Evolutionary conservation across 768 basidiomycete species (phyloP).

Genomic region (Serendipita sp.): DNA sequence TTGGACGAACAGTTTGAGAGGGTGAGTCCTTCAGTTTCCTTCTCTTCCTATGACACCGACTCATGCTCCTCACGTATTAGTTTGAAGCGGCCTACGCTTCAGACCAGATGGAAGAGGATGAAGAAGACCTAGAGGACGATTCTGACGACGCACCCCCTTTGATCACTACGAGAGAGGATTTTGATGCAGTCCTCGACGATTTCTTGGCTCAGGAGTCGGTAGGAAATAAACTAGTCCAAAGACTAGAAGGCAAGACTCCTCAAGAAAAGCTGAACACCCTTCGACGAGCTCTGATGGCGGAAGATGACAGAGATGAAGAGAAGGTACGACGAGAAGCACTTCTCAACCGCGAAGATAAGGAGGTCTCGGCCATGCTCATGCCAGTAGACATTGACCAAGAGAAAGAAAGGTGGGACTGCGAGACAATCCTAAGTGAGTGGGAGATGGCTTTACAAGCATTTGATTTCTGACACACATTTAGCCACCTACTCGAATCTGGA

Average conservation of each 20-base stretch:
- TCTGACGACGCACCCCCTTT: slow-evolving; percentile 51
- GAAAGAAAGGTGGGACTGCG: slow-evolving; percentile 76
- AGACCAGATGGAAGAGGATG: slow-evolving; percentile 37
- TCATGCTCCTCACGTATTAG: slow-evolving; percentile 27
- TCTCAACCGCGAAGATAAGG: slow-evolving; percentile 22
- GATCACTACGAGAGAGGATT: slow-evolving; percentile 73
- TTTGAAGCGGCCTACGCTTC: slow-evolving; percentile 66
- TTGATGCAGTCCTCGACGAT: slow-evolving; percentile 80
- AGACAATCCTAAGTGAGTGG: slow-evolving; percentile 78
- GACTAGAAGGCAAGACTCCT: slow-evolving; percentile 55
- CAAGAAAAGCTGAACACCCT: slow-evolving; percentile 68
- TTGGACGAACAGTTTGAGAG: slow-evolving; percentile 91
- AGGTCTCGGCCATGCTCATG: slow-evolving; percentile 26
- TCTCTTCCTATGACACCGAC: neutral
- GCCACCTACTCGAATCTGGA: slow-evolving; percentile 95
- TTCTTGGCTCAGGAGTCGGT: slow-evolving; percentile 88
- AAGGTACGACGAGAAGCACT: slow-evolving; percentile 27
- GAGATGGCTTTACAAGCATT: neutral
- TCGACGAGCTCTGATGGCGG: slow-evolving; percentile 60
- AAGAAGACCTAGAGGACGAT: slow-evolving; percentile 26
- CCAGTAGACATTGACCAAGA: slow-evolving; percentile 43
- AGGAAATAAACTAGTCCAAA: slow-evolving; percentile 58
- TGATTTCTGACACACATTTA: slow-evolving; percentile 19
- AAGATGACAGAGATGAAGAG: slow-evolving; percentile 33
- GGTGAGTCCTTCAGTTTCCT: slow-evolving; percentile 28